Conservation (phyloP, 345 rosid species). For the Sonneratia alba region DNA sequence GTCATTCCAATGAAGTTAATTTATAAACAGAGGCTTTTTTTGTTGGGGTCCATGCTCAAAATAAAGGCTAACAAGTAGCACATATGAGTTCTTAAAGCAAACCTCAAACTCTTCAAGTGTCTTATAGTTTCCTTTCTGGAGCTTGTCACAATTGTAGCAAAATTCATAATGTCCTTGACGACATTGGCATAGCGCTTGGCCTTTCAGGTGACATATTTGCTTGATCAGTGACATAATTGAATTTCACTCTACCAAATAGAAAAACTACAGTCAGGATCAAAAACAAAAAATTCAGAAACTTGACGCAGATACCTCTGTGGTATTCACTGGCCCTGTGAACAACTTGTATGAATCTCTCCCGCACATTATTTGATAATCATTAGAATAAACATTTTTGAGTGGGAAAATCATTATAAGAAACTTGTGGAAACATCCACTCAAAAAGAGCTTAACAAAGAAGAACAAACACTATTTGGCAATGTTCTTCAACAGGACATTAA, state of each 20-base stretch:
- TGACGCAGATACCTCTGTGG: constrained; percentile 15
- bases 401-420: not conserved
- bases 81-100: constrained; percentile 6
- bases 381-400: too few relatives aligned
- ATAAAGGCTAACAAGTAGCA: not conserved
- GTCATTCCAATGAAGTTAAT: too few relatives aligned
- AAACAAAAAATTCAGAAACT: too few relatives aligned
- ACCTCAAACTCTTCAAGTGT: constrained; percentile 26
- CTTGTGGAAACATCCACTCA: not conserved
- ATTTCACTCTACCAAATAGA: not conserved
- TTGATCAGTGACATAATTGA: not conserved
- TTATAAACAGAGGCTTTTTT: not conserved
- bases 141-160: constrained; percentile 21
- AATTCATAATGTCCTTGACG: constrained; percentile 29
- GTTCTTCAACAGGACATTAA: too few relatives aligned
- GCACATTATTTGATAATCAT: constrained; percentile 5
- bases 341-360: constrained; percentile 20
- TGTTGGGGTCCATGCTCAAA: not conserved
- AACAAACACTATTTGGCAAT: too few relatives aligned
- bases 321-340: constrained; percentile 21
- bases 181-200: constrained; percentile 20
- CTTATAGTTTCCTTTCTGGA: constrained; percentile 17
- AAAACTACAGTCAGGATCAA: not conserved
- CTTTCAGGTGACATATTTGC: constrained; percentile 15
- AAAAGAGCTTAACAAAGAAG: too few relatives aligned